phyloP scores from a whole-genome alignment of 306 rosid genomes.

The Aeschynomene evenia region DNA sequence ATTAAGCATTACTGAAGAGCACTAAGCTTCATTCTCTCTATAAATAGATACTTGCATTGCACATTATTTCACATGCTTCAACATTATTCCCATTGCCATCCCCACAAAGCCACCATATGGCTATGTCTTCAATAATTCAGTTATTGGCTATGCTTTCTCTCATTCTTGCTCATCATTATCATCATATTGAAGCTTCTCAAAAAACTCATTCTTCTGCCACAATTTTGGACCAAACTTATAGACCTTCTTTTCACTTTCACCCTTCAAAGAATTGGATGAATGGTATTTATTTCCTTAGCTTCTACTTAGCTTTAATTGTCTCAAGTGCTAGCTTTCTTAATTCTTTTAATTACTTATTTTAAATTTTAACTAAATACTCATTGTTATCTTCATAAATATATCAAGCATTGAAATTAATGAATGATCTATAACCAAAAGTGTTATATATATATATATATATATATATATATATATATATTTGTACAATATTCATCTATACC shows the following conservation, averaged over 20 bases:
- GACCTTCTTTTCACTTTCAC: conserved; percentile 56
- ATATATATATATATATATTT: too few relatives aligned
- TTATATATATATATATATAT: too few relatives aligned
- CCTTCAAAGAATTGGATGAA: conserved; percentile 59
- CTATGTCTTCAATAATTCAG: conserved; percentile 13
- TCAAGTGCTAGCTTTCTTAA: not conserved
- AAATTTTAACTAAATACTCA: too few relatives aligned
- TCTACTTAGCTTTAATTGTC: not conserved
- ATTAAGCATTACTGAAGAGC: too few relatives aligned
- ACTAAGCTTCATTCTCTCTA: not conserved
- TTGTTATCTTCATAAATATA: too few relatives aligned
- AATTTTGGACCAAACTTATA: conserved; percentile 37
- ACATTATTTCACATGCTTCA: not conserved
- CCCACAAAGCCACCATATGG: conserved; percentile 24
- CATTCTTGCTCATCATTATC: conserved; percentile 17
- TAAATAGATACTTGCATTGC: conserved; percentile 6
- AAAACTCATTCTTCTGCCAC: conserved; percentile 10
- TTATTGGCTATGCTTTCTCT: not conserved
- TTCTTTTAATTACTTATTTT: not conserved
- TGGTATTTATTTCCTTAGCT: conserved; percentile 34
- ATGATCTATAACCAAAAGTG: too few relatives aligned
- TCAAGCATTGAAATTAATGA: too few relatives aligned
- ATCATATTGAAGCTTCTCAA: conserved; percentile 28
- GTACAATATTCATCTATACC: too few relatives aligned
- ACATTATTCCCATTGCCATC: conserved; percentile 6